Conservation (phyloP, 1,284 basidiomycete species). For the Fomitopsis pinicola region DNA sequence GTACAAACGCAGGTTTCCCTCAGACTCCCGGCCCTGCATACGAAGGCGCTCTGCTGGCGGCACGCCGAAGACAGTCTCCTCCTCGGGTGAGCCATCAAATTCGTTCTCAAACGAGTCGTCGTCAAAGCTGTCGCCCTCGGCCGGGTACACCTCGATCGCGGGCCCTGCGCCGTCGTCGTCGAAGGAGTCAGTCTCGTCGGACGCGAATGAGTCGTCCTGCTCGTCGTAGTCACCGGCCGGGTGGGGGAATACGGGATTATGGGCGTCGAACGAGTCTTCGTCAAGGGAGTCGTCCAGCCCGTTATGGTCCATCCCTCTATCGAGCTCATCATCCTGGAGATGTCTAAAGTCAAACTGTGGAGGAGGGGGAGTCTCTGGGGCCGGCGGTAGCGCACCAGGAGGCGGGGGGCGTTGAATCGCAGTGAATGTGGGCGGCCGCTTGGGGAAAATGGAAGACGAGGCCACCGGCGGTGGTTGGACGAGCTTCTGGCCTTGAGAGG, state of each 20-base stretch:
- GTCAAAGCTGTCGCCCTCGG: slow-evolving; percentile 15
- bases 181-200: slow-evolving; percentile 18
- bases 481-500: background rate
- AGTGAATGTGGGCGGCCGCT: background rate
- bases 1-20: slow-evolving; percentile 40
- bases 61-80: slow-evolving; percentile 71
- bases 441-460: slow-evolving; percentile 10
- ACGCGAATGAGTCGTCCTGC: slow-evolving; percentile 24
- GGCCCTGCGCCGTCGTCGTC: slow-evolving; percentile 38
- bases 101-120: slow-evolving; percentile 47
- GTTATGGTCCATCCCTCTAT: slow-evolving; percentile 19
- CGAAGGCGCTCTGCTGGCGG: slow-evolving; percentile 43
- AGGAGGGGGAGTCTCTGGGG: slow-evolving; percentile 22
- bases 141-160: slow-evolving; percentile 44
- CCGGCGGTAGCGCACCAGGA: background rate
- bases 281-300: slow-evolving; percentile 45
- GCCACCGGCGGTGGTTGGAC: slow-evolving; percentile 7
- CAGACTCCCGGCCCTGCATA: slow-evolving; percentile 22
- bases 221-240: slow-evolving; percentile 36
- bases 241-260: slow-evolving; percentile 32
- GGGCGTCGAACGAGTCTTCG: slow-evolving; percentile 47
- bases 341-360: slow-evolving; percentile 23
- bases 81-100: slow-evolving; percentile 31
- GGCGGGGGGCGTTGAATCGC: background rate
- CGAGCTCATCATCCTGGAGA: slow-evolving; percentile 23